Percentiles rank a stretch among this genome's conserved stretches.
Conservation (phyloP, 805 yeast species). For the Schwanniomyces vanrijiae region DNA sequence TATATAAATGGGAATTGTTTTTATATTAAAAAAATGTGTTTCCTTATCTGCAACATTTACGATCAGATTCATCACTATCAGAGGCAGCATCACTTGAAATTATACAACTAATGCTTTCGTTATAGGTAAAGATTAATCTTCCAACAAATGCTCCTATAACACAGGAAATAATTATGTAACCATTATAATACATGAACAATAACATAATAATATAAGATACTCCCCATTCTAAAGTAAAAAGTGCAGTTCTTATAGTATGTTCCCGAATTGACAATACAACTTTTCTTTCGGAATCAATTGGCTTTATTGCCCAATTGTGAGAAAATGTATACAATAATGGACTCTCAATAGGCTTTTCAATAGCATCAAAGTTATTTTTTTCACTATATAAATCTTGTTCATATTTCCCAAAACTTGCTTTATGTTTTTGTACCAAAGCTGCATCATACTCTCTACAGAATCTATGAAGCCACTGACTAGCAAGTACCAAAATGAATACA, state of each 20-base stretch:
- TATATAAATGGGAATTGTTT: too few relatives aligned
- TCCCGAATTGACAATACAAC: slow-evolving; percentile 45
- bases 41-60: slow-evolving; percentile 24
- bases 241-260: slow-evolving; percentile 50
- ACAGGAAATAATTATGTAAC: slow-evolving; percentile 63
- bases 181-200: slow-evolving; percentile 74
- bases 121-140: slow-evolving; percentile 49
- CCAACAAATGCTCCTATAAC: slow-evolving; percentile 63
- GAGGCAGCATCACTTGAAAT: slow-evolving; percentile 1
- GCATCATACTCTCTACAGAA: slow-evolving; percentile 51
- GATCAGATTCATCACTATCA: slow-evolving; percentile 18
- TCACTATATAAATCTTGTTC: not conserved
- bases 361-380: not conserved
- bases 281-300: slow-evolving; percentile 5
- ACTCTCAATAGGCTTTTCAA: slow-evolving; percentile 3
- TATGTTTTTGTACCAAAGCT: slow-evolving; percentile 16
- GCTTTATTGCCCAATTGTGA: slow-evolving; percentile 31
- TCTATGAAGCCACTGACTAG: slow-evolving; percentile 54
- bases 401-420: not conserved
- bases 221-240: slow-evolving; percentile 60
- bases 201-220: slow-evolving; percentile 66
- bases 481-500: slow-evolving; percentile 57
- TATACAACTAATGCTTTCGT: slow-evolving; percentile 32
- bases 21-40: too few relatives aligned
- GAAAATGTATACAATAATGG: slow-evolving; percentile 26